Conservation (phyloP, 1,139 yeast species). For the Nakaseomyces delphensis region DNA sequence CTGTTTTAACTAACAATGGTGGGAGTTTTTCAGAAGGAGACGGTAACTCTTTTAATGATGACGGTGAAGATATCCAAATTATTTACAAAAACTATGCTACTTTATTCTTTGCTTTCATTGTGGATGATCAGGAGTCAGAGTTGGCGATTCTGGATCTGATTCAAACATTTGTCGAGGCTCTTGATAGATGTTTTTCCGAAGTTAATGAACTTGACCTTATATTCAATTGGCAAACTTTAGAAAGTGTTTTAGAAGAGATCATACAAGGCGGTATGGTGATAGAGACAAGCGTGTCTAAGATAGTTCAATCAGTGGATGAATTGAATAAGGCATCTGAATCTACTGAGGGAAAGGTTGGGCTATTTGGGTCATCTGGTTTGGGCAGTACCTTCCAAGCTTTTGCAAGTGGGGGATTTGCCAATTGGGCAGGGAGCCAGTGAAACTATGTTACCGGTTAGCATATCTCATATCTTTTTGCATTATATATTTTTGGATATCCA, state of each 20-base stretch:
- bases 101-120: slow-evolving; percentile 85
- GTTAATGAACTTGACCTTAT: slow-evolving; percentile 94
- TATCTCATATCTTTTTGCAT: too few species aligned
- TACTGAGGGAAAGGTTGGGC: slow-evolving; percentile 18
- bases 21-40: slow-evolving; percentile 46
- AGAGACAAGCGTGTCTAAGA: slow-evolving; percentile 75
- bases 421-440: slow-evolving; percentile 30
- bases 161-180: slow-evolving; percentile 92
- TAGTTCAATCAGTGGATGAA: slow-evolving; percentile 63
- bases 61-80: slow-evolving; percentile 71
- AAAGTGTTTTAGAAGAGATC: slow-evolving; percentile 84
- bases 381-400: slow-evolving; percentile 29
- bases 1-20: slow-evolving; percentile 32
- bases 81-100: slow-evolving; percentile 94
- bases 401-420: slow-evolving; percentile 27
- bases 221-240: slow-evolving; percentile 94
- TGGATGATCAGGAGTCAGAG: slow-evolving; percentile 92
- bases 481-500: not conserved
- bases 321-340: slow-evolving; percentile 27
- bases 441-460: not conserved
- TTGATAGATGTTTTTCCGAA: slow-evolving; percentile 85
- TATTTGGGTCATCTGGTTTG: slow-evolving; percentile 18
- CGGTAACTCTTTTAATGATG: slow-evolving; percentile 66
- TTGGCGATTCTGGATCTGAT: slow-evolving; percentile 87
- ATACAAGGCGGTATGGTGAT: slow-evolving; percentile 99